Evolutionary conservation across 257 asterid species (phyloP).

Genomic region (Capsicum pubescens): DNA sequence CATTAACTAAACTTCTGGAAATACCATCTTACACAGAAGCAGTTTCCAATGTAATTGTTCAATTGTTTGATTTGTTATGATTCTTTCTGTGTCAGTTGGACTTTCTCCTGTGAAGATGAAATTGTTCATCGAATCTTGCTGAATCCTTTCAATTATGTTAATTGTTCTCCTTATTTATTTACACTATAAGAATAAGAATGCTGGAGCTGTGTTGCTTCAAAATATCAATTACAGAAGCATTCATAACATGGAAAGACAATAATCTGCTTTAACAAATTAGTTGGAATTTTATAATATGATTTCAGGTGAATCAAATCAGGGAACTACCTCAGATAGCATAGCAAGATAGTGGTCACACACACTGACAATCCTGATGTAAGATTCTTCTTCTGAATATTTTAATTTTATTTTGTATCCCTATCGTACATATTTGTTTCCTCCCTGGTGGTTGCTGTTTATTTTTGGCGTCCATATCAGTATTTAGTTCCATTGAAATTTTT

Average conservation of each 20-base stretch:
- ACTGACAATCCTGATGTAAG: too few species aligned
- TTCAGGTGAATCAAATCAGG: constrained; percentile 89
- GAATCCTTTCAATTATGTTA: too few species aligned
- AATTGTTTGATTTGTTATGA: background rate
- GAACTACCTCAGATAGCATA: constrained; percentile 32
- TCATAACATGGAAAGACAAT: background rate
- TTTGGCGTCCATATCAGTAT: too few species aligned
- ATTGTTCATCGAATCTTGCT: background rate
- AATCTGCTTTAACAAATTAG: background rate
- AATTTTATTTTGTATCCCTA: too few species aligned
- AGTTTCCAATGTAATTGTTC: background rate
- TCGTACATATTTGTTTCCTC: too few species aligned
- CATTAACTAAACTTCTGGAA: background rate
- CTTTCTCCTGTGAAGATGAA: constrained; percentile 11
- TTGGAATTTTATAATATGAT: constrained; percentile 22
- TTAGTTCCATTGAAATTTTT: too few species aligned
- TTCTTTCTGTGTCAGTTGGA: background rate
- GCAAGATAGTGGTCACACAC: too few species aligned
- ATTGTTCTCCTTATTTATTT: too few species aligned
- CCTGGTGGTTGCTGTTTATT: too few species aligned
- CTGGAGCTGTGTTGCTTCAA: background rate
- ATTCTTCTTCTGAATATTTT: too few species aligned
- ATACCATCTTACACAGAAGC: background rate
- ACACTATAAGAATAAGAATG: too few species aligned
- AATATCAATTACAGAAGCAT: background rate